Evolutionary conservation across 495 filamentous ascomycete genomes (phyloP).

Genomic region (Annulohypoxylon stygium): DNA sequence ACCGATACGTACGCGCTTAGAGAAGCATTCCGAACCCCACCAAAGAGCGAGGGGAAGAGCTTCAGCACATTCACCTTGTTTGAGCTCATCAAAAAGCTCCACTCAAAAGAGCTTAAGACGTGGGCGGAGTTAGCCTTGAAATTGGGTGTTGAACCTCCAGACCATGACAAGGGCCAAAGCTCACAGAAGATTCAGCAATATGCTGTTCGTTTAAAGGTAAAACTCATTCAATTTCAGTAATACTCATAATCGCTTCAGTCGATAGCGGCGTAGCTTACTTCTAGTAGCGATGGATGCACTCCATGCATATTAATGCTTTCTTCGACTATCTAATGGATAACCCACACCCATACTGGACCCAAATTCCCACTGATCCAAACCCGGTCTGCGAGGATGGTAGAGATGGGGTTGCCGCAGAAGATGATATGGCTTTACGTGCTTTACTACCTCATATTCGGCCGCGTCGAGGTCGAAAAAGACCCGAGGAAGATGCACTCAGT

Average conservation of each 20-base stretch:
- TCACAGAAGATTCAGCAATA: constrained; percentile 99
- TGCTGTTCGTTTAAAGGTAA: constrained; percentile 90
- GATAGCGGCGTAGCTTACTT: constrained; percentile 29
- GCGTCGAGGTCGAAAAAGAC: constrained; percentile 86
- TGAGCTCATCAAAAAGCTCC: constrained; percentile 84
- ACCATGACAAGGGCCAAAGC: constrained; percentile 87
- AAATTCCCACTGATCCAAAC: constrained; percentile 78
- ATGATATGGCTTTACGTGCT: constrained; percentile 91
- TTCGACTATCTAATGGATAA: constrained; percentile 91
- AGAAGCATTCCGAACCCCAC: constrained; percentile 84
- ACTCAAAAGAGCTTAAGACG: constrained; percentile 92
- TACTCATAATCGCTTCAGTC: not conserved
- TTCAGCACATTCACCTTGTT: constrained; percentile 89
- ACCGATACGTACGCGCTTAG: constrained; percentile 79
- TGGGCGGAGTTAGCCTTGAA: constrained; percentile 93
- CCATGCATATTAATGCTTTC: constrained; percentile 97
- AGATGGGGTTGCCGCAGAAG: constrained; percentile 90
- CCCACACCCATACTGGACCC: constrained; percentile 83
- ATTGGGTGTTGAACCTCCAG: constrained; percentile 90
- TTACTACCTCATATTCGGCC: constrained; percentile 91
- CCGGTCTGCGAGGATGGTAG: constrained; percentile 72
- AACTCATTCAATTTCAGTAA: constrained; percentile 31
- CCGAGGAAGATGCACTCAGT: constrained; percentile 74
- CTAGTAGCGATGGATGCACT: constrained; percentile 92
- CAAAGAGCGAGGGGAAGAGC: constrained; percentile 91